Base-by-base conservation (phyloP, 164 flowering plant genomes). In the Paratinospora sagittata region DNA sequence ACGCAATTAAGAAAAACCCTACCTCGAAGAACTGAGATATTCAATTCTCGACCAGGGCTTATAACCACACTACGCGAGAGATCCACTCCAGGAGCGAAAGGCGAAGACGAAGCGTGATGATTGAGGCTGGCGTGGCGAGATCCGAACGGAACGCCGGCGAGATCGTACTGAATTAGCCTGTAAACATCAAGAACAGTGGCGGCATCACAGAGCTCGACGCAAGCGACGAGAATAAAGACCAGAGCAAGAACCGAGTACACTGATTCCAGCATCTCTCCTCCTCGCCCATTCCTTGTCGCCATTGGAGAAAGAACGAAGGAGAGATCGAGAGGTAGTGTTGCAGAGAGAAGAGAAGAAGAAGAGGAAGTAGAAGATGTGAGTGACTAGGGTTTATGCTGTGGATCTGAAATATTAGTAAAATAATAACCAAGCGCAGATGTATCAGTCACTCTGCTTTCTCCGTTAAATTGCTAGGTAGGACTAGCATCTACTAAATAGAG, bases 141-240 rank as follows among this genome's bases (percentile, higher is more conserved):
- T 83, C 99, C 99, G 66, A 86, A 90, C 0, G 97, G 97, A 11
- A 74, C 87, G n/a, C 98, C 97, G 72, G 91, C 76, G 77, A 96
- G 78, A 79, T 96, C 98, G 80, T 91, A 96, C 81, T 96, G 99
- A 49, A 93, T 93, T 17, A 96, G 89, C 17, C 99, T 89, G 82
- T 91, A 96, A 61, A 96, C 98, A 74, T 93, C 98, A 64, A 93
- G 88, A 73, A 83, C 96, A n/a, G 97, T 83, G 64, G 93, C 96
- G 57, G 95, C 98, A 77, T 86, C 98, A 78, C 98, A 84, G 73
- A 92, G 92, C 82, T 90, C 91, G 57, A 86, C 89, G 83, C 93
- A 94, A 60, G 97, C 89, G 23, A 91, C 82, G 0, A 91, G 83
- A 17, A 93, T 74, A 78, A 90, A 75, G n/a, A 88, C 78, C 19